Percentiles rank a stretch among this genome's conserved stretches.
phyloP scores from a whole-genome alignment of 306 rosid species.

The Acmispon strigosus region DNA sequence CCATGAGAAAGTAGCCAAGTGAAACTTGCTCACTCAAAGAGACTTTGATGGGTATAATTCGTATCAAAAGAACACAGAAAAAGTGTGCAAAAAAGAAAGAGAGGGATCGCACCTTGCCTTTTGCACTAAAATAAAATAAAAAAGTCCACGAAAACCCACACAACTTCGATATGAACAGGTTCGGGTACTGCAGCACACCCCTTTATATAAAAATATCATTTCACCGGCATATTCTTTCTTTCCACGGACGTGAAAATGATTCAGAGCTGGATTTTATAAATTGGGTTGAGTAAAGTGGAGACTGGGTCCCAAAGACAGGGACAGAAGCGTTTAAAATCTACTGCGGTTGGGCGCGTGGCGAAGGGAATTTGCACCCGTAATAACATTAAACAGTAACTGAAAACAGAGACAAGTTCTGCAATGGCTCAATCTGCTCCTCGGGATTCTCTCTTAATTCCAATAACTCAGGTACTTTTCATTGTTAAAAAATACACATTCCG shows the following conservation, averaged over 20 bases:
- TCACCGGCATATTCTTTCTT: not conserved
- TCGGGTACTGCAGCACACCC: not conserved
- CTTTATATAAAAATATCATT: constrained; percentile 16
- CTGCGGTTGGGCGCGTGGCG: too few species aligned
- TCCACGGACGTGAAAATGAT: constrained; percentile 19
- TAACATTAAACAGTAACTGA: too few species aligned
- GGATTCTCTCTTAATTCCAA: constrained; percentile 24
- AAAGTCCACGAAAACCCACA: not conserved
- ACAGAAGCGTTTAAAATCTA: not conserved
- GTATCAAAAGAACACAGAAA: constrained; percentile 13
- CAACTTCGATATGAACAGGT: not conserved
- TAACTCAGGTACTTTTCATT: not conserved
- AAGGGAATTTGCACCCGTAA: too few species aligned
- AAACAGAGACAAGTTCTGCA: constrained; percentile 17
- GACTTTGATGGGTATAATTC: constrained; percentile 11
- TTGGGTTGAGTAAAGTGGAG: constrained; percentile 19
- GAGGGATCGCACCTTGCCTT: constrained; percentile 20
- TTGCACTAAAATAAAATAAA: not conserved
- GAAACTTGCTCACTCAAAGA: not conserved
- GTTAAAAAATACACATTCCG: too few species aligned
- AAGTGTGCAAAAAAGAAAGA: not conserved
- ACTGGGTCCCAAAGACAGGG: constrained; percentile 26
- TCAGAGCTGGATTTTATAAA: constrained; percentile 18
- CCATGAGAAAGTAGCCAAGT: constrained; percentile 36
- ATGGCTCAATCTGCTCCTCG: constrained; percentile 26